phyloP scores from a whole-genome alignment of 257 asterid genomes.

The Rubia yunnanensis region DNA sequence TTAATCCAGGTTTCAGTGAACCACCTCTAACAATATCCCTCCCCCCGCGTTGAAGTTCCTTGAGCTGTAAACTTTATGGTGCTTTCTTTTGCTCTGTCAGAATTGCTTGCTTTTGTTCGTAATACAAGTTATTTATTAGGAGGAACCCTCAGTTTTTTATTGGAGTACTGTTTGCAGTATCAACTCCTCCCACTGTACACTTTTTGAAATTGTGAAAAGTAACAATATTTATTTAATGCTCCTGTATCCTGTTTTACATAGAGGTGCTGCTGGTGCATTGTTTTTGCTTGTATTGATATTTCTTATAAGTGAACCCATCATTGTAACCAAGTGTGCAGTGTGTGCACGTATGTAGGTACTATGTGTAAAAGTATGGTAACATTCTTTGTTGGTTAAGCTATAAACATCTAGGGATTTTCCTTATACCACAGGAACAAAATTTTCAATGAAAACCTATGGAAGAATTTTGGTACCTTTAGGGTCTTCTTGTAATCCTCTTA shows the following conservation, averaged over 20 bases:
- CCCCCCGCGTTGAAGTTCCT: too few relatives aligned
- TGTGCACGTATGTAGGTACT: too few relatives aligned
- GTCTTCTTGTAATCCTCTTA: background rate
- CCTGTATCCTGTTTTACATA: background rate
- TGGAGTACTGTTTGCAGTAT: background rate
- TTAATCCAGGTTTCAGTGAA: constrained; percentile 4
- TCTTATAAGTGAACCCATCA: background rate
- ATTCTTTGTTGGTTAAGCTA: background rate
- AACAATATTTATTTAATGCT: background rate
- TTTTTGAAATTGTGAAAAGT: background rate
- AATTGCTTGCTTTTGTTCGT: background rate
- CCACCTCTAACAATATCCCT: background rate
- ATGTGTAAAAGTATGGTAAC: background rate
- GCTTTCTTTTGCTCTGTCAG: background rate
- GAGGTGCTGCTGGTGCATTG: background rate
- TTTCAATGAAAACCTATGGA: background rate
- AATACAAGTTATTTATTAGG: background rate
- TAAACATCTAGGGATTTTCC: background rate
- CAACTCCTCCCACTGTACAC: background rate
- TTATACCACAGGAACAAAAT: background rate
- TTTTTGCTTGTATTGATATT: background rate
- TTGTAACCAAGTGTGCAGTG: background rate
- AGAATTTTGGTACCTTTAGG: background rate
- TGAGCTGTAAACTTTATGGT: background rate
- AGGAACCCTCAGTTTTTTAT: background rate